These are phyloP conservation scores for Gossypium gossypioides DNA, from an alignment of 441 rosid genomes.

Conservation along the genomic window DNA sequence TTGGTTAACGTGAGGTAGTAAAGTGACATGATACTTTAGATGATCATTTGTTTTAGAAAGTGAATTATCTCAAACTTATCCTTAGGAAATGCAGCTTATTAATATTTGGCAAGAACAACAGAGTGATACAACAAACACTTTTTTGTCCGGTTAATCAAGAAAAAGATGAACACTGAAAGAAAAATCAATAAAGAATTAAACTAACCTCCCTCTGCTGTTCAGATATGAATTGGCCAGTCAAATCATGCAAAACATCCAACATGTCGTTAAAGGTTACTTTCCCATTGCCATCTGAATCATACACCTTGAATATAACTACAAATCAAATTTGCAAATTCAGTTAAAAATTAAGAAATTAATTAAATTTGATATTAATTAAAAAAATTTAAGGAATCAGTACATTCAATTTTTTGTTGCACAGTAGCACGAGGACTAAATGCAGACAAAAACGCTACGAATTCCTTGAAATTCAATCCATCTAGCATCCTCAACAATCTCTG, in stretches of 20 bases:
- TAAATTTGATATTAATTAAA: not conserved
- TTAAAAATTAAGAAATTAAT: not conserved
- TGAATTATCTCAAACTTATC: not conserved
- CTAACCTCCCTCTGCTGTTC: conserved; percentile 36
- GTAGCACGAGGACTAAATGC: conserved; percentile 36
- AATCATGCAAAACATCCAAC: conserved; percentile 37
- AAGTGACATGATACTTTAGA: not conserved
- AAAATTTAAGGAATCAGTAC: conserved; percentile 10
- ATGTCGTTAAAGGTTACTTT: conserved; percentile 34
- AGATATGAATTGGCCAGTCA: conserved; percentile 35
- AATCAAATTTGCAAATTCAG: not conserved
- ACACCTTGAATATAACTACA: conserved; percentile 35
- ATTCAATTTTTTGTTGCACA: conserved; percentile 32
- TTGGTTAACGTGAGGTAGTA: not conserved
- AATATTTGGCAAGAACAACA: conserved; percentile 2
- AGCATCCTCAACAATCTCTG: conserved; percentile 37
- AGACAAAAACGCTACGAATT: conserved; percentile 39
- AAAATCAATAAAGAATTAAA: conserved; percentile 3
- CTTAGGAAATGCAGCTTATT: not conserved
- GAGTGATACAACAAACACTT: not conserved
- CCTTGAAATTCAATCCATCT: conserved; percentile 42
- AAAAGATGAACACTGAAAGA: not conserved
- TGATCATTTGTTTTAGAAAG: conserved; percentile 2
- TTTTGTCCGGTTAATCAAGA: not conserved
- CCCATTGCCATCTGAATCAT: conserved; percentile 40